A percentile compares a stretch with the other conserved stretches of the same genome.
Conservation (phyloP, 2,329 filamentous ascomycete species). For the Sporothrix schenckii region DNA sequence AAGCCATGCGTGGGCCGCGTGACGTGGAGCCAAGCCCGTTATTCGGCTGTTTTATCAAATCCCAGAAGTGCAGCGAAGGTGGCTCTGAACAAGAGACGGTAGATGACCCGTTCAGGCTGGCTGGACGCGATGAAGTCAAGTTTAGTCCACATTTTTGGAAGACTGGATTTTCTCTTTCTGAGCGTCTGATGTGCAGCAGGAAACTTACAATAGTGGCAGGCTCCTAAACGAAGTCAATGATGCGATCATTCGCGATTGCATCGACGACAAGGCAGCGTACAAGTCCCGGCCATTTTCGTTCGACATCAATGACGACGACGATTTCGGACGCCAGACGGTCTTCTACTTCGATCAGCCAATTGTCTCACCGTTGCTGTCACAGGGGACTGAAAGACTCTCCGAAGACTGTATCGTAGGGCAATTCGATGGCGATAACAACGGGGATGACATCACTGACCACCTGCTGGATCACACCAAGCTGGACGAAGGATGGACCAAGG, state of each 20-base stretch:
- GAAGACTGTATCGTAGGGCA: no score
- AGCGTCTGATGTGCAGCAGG: neutral
- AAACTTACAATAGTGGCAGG: slow-evolving; percentile 21
- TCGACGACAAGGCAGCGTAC: slow-evolving; percentile 1
- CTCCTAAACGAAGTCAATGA: slow-evolving; percentile 30
- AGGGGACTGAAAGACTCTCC: neutral
- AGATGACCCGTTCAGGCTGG: neutral
- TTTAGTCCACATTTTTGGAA: slow-evolving; percentile 26
- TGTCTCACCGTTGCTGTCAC: neutral
- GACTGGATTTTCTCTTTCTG: neutral
- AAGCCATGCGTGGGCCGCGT: slow-evolving; percentile 43
- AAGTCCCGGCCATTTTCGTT: neutral
- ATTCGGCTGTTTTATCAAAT: slow-evolving; percentile 33
- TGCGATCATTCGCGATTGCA: slow-evolving; percentile 15
- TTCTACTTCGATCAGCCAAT: slow-evolving; percentile 29
- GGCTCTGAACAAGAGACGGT: slow-evolving; percentile 28
- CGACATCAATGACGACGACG: slow-evolving; percentile 3
- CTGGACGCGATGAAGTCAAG: slow-evolving; percentile 27
- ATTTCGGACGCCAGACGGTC: slow-evolving; percentile 19
- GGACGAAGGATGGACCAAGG: slow-evolving; percentile 30
- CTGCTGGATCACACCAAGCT: slow-evolving; percentile 25
- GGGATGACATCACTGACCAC: slow-evolving; percentile 11
- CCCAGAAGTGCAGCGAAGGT: slow-evolving; percentile 35
- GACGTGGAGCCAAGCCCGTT: slow-evolving; percentile 39
- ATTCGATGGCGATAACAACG: neutral